These are phyloP conservation scores for Nadsonia starkeyi-henricii DNA, from an alignment of 1,139 yeast genomes.

Conservation along the genomic window DNA sequence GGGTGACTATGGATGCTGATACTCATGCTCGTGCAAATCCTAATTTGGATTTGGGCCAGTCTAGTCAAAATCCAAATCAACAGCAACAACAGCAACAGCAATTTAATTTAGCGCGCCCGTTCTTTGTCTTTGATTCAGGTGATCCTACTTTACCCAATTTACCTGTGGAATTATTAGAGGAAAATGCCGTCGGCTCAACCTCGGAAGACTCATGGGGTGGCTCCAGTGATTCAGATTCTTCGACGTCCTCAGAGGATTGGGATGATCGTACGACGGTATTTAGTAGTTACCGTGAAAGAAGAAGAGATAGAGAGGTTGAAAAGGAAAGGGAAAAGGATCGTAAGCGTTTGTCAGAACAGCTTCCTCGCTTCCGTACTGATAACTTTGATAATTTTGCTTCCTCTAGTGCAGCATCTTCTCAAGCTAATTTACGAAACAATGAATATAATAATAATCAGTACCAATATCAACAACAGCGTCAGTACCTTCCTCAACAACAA, in stretches of 20 bases:
- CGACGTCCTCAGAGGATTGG: constrained; percentile 18
- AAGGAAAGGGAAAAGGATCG: constrained; percentile 1
- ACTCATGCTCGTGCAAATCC: too few relatives aligned
- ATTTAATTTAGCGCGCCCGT: background rate
- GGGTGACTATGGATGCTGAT: too few relatives aligned
- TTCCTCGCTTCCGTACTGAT: background rate
- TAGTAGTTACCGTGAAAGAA: constrained; percentile 4
- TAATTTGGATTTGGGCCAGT: too few relatives aligned
- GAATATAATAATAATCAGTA: too few relatives aligned
- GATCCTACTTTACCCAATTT: constrained; percentile 29
- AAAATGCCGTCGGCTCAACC: constrained; percentile 5
- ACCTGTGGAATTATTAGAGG: constrained; percentile 20
- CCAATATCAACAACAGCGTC: too few relatives aligned
- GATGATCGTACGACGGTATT: constrained; percentile 20
- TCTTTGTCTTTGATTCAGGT: constrained; percentile 25
- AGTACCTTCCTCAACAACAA: too few relatives aligned
- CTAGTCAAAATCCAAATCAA: too few relatives aligned
- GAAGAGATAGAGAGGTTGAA: background rate
- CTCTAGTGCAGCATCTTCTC: too few relatives aligned
- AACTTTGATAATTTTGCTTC: background rate
- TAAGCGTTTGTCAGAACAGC: background rate
- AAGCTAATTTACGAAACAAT: too few relatives aligned
- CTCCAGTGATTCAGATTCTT: background rate
- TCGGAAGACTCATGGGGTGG: constrained; percentile 2
- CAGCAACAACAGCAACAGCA: too few relatives aligned